These are phyloP conservation scores for Xylaria sp. DNA, from an alignment of 2,329 filamentous ascomycete genomes.

Conservation along the genomic window DNA sequence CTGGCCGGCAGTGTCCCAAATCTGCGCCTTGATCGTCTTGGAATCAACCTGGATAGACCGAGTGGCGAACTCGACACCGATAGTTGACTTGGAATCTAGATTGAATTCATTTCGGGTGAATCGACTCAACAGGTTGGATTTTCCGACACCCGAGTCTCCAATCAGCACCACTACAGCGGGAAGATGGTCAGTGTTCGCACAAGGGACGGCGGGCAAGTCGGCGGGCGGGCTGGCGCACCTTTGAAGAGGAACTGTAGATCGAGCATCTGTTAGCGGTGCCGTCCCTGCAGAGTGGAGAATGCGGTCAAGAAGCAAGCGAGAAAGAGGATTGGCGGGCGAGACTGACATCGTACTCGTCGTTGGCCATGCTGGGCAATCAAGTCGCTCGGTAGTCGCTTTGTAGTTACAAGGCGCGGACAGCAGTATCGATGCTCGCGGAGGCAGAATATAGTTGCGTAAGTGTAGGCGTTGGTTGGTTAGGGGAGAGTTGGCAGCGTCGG, in stretches of 20 bases:
- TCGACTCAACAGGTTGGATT: constrained; percentile 98
- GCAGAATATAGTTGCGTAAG: constrained; percentile 1
- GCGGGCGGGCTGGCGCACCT: constrained; percentile 59
- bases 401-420: background rate
- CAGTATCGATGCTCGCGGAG: constrained; percentile 24
- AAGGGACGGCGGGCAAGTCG: constrained; percentile 30
- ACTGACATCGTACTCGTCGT: constrained; percentile 99
- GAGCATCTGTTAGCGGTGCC: constrained; percentile 40
- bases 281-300: constrained; percentile 30
- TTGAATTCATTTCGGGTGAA: constrained; percentile 99
- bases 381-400: constrained; percentile 12
- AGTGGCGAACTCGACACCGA: constrained; percentile 98
- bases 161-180: constrained; percentile 83
- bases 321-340: background rate
- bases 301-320: constrained; percentile 36
- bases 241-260: constrained; percentile 91
- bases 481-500: constrained; percentile 21
- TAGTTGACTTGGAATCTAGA: constrained; percentile 98
- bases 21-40: constrained; percentile 99
- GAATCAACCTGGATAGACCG: constrained; percentile 98
- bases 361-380: constrained; percentile 75
- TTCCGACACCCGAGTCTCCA: constrained; percentile 98
- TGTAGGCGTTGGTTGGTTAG: constrained; percentile 14
- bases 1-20: constrained; percentile 99
- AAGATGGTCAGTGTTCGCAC: constrained; percentile 35